Evolutionary conservation across 2,329 filamentous ascomycete genomes (phyloP), one percentile per base, ranked within the genome.

Genomic region (Sporothrix brunneoviolacea): DNA sequence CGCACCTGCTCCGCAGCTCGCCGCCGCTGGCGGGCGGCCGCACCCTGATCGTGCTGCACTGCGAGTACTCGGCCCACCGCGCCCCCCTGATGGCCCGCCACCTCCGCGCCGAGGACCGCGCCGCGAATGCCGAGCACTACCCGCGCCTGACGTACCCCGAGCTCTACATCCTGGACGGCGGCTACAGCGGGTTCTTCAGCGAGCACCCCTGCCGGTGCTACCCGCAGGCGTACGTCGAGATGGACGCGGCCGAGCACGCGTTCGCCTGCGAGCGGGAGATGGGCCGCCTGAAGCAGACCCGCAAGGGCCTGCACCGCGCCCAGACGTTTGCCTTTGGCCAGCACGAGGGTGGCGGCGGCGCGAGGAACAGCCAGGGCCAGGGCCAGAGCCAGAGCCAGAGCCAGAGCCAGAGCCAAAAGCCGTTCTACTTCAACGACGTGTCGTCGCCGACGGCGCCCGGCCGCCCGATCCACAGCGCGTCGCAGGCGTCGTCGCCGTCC

Each of bases 51-150:
- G 83, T 98, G 58, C 88, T 98, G 61, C 93, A 98, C 71, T 98
- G 93, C 79, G 93, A 98, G 70, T 98, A 97, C 70, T 97, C 93
- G 30, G 91, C 89, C 35, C 91, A 97, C 66, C 88, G 93, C 55
- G 93, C 93, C 40, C 93, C 93, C 41, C 84, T 95, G 56, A 97
- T 97, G 86, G 93, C 93, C 44, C 90, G 93, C 61, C 89, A 90
- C 67, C 82, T 98, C 55, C 91, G 93, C 58, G 84, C 89, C 54
- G 83, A 88, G 64, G 93, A 98, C 68, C 88, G 93, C 53, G 82
- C 83, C 33, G 76, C 83, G 63, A 98, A 98, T 67, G 82, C 83
- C 48, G 88, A 93, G 66, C 78, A 79, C 58, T 98, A 97, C 64
- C 93, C 93, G 16, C 79, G 77, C 53, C 80, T 98, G 54, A 90